Conservation (phyloP, 805 yeast species). For the Myxozyma nipponensis region DNA sequence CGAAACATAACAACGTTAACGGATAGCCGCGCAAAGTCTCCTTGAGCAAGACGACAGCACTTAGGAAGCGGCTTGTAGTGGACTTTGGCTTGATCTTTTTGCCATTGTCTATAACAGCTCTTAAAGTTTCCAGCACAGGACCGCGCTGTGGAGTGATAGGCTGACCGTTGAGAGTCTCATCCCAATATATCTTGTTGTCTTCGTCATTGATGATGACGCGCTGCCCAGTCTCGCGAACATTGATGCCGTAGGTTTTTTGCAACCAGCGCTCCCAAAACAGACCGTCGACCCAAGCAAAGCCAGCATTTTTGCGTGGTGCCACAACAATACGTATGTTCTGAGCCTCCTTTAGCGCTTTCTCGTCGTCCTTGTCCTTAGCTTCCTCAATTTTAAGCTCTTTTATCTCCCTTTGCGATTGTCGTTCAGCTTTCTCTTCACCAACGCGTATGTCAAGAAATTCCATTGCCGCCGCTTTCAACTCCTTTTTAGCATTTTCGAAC, state of each 20-base stretch:
- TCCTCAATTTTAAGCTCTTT: conserved; percentile 36
- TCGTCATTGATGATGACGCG: conserved; percentile 34
- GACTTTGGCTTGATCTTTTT: conserved; percentile 25
- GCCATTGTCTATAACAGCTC: conserved; percentile 12
- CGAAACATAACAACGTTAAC: conserved; percentile 12
- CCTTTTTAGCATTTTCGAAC: conserved; percentile 30
- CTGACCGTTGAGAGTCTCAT: conserved; percentile 29
- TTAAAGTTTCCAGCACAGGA: conserved; percentile 18
- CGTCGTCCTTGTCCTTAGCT: conserved; percentile 36
- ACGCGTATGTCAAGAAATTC: conserved; percentile 31
- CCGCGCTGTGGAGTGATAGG: conserved; percentile 20
- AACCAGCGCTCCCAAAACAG: conserved; percentile 38
- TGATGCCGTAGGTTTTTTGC: conserved; percentile 32
- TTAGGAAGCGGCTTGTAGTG: conserved; percentile 19
- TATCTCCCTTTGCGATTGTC: conserved; percentile 32
- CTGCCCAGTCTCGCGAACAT: conserved; percentile 26
- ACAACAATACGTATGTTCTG: conserved; percentile 32
- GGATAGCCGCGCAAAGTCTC: conserved; percentile 9
- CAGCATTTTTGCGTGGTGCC: conserved; percentile 30
- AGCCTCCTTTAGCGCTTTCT: conserved; percentile 34
- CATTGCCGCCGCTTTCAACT: conserved; percentile 34
- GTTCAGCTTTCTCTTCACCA: conserved; percentile 29
- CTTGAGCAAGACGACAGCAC: conserved; percentile 8
- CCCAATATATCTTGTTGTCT: conserved; percentile 35
- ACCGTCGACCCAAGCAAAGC: conserved; percentile 40